Percentiles rank a stretch among this genome's conserved stretches.
Conservation (phyloP, 2,329 filamentous ascomycete genomes). For the Pseudogymnoascus sp. region DNA sequence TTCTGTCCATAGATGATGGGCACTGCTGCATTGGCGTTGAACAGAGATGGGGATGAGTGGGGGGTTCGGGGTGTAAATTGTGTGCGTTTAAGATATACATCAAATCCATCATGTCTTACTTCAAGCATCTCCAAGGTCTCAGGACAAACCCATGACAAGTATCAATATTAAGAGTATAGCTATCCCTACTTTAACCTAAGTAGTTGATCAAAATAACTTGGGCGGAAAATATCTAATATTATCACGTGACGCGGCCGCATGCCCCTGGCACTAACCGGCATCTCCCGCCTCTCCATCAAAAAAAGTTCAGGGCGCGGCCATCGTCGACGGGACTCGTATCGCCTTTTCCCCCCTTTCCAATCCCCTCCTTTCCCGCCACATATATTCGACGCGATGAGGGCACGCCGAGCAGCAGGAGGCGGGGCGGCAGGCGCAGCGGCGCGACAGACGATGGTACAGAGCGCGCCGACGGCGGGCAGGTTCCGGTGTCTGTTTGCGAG, state of each 20-base stretch:
- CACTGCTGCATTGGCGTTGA: not conserved
- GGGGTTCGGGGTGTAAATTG: not conserved
- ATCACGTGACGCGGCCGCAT: not conserved
- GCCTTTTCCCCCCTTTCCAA: not conserved
- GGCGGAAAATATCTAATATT: not conserved
- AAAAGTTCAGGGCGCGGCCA: constrained; percentile 1
- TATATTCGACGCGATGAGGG: constrained; percentile 3
- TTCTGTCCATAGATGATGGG: not conserved
- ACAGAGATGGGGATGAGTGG: not conserved
- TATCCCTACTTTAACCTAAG: too few relatives aligned
- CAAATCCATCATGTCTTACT: not conserved
- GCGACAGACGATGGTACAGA: not conserved
- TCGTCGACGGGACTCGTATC: not conserved
- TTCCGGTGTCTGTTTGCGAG: constrained; percentile 4
- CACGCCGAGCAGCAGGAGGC: constrained; percentile 10
- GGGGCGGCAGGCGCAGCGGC: not conserved
- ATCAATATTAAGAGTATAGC: not conserved
- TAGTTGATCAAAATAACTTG: not conserved
- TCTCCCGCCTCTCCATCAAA: constrained; percentile 3
- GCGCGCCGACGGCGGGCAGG: constrained; percentile 1
- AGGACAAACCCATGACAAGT: not conserved
- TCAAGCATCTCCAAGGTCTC: not conserved
- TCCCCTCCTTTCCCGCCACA: not conserved
- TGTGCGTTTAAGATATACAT: not conserved
- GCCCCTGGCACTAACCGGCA: constrained; percentile 16